phyloP scores from a whole-genome alignment of 768 basidiomycete genomes.

The Phylloporus sp. region DNA sequence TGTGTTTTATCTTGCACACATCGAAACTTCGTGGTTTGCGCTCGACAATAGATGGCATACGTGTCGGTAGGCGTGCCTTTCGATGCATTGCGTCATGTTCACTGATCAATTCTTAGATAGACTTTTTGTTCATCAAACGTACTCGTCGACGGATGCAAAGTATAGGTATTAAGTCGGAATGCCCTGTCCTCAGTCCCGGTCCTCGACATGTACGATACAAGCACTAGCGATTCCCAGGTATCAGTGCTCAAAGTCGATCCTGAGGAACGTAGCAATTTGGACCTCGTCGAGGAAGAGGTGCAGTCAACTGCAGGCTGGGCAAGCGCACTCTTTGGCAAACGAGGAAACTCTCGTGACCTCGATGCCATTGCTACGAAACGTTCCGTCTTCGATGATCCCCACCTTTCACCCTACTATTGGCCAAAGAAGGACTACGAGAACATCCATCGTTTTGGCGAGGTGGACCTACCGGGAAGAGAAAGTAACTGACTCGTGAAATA shows the following conservation, averaged over 20 bases:
- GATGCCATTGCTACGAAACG: constrained; percentile 45
- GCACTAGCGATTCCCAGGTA: too few species aligned
- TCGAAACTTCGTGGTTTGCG: too few species aligned
- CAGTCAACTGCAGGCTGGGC: neutral
- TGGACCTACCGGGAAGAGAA: constrained; percentile 59
- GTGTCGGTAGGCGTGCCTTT: too few species aligned
- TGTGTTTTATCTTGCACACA: too few species aligned
- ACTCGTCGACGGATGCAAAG: neutral
- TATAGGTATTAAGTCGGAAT: neutral
- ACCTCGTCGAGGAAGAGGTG: constrained; percentile 8
- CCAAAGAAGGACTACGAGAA: constrained; percentile 52
- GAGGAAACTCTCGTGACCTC: constrained; percentile 10
- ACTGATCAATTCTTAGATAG: neutral
- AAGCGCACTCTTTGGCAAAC: neutral
- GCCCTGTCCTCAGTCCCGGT: neutral
- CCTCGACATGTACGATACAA: constrained; percentile 3
- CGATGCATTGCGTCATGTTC: neutral
- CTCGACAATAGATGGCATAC: too few species aligned
- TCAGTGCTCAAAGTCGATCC: neutral
- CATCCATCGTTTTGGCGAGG: constrained; percentile 49
- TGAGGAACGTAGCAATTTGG: neutral
- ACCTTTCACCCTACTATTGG: constrained; percentile 31
- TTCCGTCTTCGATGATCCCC: constrained; percentile 49
- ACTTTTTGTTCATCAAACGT: neutral
- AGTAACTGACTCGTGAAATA: constrained; percentile 20